phyloP scores from a whole-genome alignment of 768 basidiomycete genomes.

The Pisolithus sp. region DNA sequence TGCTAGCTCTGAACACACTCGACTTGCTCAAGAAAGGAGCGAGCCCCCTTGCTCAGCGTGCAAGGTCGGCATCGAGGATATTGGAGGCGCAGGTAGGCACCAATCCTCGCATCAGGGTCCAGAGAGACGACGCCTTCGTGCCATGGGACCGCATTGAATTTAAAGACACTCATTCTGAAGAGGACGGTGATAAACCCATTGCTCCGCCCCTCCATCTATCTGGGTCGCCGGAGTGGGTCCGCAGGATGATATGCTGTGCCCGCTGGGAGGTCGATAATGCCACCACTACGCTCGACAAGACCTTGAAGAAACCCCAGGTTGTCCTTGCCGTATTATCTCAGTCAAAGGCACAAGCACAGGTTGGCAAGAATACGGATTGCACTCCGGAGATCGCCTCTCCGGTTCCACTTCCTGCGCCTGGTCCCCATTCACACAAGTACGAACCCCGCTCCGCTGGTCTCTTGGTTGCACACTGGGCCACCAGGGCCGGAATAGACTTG shows the following conservation, averaged over 20 bases:
- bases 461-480: constrained; percentile 63
- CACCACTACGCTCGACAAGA: constrained; percentile 22
- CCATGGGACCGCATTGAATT: constrained; percentile 71
- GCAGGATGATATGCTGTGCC: constrained; percentile 78
- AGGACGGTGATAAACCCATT: constrained; percentile 20
- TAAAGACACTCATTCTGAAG: constrained; percentile 27
- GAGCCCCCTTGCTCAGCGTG: constrained; percentile 68
- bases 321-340: constrained; percentile 53
- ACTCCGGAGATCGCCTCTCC: constrained; percentile 36
- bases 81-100: constrained; percentile 83
- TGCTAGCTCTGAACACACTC: constrained; percentile 77
- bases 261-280: constrained; percentile 65
- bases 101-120: constrained; percentile 75
- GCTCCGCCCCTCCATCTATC: constrained; percentile 20
- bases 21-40: constrained; percentile 92
- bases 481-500: constrained; percentile 50
- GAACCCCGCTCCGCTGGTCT: constrained; percentile 61
- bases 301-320: constrained; percentile 38
- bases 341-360: constrained; percentile 16
- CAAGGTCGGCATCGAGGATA: constrained; percentile 81
- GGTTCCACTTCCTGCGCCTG: constrained; percentile 62
- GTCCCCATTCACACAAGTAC: constrained; percentile 46
- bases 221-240: constrained; percentile 75
- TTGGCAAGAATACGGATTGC: constrained; percentile 18
- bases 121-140: constrained; percentile 76